These are phyloP conservation scores for Eucommia ulmoides DNA, from an alignment of 257 asterid genomes.

Conservation along the genomic window DNA sequence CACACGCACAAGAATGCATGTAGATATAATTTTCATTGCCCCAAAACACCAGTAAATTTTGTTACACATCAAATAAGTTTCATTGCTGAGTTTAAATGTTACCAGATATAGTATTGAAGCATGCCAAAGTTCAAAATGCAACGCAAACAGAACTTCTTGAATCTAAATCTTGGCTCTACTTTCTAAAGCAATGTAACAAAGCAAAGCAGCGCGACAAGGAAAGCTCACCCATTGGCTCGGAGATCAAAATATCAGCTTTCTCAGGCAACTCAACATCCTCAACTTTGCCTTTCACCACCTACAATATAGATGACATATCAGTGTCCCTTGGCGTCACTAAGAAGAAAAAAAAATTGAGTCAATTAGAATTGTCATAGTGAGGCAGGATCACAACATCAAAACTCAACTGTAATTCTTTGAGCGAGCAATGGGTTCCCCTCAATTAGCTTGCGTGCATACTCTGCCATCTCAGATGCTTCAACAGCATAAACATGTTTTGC, in stretches of 20 bases:
- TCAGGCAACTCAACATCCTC: conserved; percentile 93
- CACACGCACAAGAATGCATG: too few species aligned
- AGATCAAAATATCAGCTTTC: conserved; percentile 89
- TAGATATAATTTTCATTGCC: too few species aligned
- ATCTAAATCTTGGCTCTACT: too few species aligned
- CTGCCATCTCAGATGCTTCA: neutral
- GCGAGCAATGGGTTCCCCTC: neutral
- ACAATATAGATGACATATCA: too few species aligned
- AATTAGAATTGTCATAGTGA: too few species aligned
- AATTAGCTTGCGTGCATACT: neutral
- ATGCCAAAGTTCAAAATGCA: neutral
- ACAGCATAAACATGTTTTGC: neutral
- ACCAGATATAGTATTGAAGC: neutral
- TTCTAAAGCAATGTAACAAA: neutral
- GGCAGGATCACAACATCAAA: neutral
- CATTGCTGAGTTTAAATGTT: neutral
- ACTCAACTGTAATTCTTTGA: neutral
- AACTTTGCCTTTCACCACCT: conserved; percentile 95
- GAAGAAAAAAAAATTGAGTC: too few species aligned
- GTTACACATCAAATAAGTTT: neutral
- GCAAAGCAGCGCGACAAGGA: conserved; percentile 1
- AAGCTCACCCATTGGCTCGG: conserved; percentile 97
- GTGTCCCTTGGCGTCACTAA: too few species aligned
- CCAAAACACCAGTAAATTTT: too few species aligned
- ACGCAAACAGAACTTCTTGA: neutral